Conservation (phyloP, 805 yeast genomes). For the Millerago galiae region DNA sequence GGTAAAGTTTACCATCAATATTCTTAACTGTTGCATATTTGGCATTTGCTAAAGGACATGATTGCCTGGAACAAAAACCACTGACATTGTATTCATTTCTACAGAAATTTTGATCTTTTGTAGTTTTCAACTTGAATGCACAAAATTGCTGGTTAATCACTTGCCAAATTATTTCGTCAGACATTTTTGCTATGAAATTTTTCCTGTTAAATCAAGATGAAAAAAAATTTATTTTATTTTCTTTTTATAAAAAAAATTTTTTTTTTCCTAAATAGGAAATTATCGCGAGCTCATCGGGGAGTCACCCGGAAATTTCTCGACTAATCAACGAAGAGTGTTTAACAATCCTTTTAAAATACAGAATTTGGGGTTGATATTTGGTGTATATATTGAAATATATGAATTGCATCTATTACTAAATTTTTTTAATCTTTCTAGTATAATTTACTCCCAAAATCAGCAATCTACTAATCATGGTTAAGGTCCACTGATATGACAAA, state of each 20-base stretch:
- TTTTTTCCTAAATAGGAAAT: background rate
- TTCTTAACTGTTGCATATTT: conserved; percentile 83
- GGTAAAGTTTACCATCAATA: conserved; percentile 69
- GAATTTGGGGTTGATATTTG: background rate
- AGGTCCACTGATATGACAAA: too few relatives aligned
- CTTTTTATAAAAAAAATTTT: conserved; percentile 1
- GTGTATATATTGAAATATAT: background rate
- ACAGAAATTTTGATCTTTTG: conserved; percentile 87
- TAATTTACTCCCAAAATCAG: too few relatives aligned
- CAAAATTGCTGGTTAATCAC: conserved; percentile 94
- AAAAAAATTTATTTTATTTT: background rate
- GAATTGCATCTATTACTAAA: too few relatives aligned
- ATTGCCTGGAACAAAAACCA: conserved; percentile 87
- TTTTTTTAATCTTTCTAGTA: too few relatives aligned
- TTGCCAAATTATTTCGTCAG: conserved; percentile 81
- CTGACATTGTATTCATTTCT: conserved; percentile 93
- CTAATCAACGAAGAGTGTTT: conserved; percentile 1
- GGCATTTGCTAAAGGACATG: conserved; percentile 95
- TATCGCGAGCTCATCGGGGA: conserved; percentile 7
- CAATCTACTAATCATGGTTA: too few relatives aligned
- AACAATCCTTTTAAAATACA: background rate
- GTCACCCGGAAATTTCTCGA: conserved; percentile 1
- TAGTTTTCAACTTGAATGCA: conserved; percentile 86
- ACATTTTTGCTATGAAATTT: conserved; percentile 1
- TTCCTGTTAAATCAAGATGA: background rate